Evolutionary conservation across 108 stramenopile species (phyloP).

Genomic region (Epithemia pelagica): DNA sequence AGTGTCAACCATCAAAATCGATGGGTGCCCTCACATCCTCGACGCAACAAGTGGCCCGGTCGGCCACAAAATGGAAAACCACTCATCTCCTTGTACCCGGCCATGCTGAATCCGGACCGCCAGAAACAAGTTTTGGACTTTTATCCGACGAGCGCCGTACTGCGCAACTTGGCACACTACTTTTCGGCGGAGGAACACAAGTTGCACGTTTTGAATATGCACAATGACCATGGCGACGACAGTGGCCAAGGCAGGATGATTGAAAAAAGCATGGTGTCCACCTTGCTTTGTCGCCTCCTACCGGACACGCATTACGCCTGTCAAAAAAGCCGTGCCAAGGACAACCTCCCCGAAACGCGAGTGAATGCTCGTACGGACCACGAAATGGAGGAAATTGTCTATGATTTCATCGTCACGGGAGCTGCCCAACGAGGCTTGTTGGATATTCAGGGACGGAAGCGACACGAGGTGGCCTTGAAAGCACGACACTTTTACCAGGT

Average conservation of each 20-base stretch:
- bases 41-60: background rate
- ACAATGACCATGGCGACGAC: background rate
- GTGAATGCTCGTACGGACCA: background rate
- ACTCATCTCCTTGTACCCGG: background rate
- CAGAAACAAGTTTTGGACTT: background rate
- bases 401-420: background rate
- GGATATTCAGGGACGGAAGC: background rate
- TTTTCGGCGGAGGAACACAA: background rate
- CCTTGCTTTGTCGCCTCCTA: background rate
- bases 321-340: background rate
- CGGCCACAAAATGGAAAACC: background rate
- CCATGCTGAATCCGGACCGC: background rate
- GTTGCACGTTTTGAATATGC: background rate
- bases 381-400: background rate
- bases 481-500: too few species aligned
- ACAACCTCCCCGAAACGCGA: too few species aligned
- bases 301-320: background rate
- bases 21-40: background rate
- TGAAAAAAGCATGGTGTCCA: background rate
- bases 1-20: background rate
- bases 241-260: background rate
- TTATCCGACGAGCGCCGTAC: background rate
- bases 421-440: background rate
- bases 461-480: background rate
- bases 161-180: background rate